Evolutionary conservation across 805 yeast species (phyloP).

Genomic region (Kazachstania taianensis): DNA sequence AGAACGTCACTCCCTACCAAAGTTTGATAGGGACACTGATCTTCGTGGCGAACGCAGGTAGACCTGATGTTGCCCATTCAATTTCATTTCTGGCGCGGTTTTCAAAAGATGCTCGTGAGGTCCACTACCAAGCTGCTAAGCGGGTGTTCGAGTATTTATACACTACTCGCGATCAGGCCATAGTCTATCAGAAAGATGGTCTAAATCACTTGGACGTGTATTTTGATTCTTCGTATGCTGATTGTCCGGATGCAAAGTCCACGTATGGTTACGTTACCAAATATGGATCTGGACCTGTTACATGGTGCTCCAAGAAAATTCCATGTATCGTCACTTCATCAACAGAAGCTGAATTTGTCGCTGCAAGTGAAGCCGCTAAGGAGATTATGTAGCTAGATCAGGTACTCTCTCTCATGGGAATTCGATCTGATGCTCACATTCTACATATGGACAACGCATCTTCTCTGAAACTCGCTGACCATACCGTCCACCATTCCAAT

Average conservation of each 20-base stretch:
- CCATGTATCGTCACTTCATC: neutral
- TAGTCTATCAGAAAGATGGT: neutral
- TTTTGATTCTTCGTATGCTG: conserved; percentile 1
- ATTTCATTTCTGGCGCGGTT: conserved; percentile 6
- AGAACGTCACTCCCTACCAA: conserved; percentile 5
- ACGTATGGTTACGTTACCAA: neutral
- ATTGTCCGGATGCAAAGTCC: conserved; percentile 1
- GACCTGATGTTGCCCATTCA: conserved; percentile 9
- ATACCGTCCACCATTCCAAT: conserved; percentile 4
- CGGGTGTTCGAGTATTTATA: conserved; percentile 6
- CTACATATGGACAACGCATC: conserved; percentile 6
- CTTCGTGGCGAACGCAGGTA: conserved; percentile 7
- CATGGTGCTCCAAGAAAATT: conserved; percentile 2
- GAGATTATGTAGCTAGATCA: conserved; percentile 2
- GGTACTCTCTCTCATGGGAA: conserved; percentile 2
- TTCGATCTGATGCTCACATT: neutral
- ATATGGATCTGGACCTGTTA: neutral
- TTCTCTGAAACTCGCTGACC: conserved; percentile 1
- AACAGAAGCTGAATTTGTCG: conserved; percentile 1
- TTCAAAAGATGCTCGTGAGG: conserved; percentile 4
- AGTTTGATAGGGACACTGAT: conserved; percentile 5
- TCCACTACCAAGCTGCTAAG: conserved; percentile 5
- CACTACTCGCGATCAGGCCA: conserved; percentile 1
- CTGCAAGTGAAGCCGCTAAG: conserved; percentile 1
- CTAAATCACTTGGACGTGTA: neutral